These are phyloP conservation scores for Daldinia decipiens DNA, from an alignment of 495 filamentous ascomycete species.

Conservation along the genomic window DNA sequence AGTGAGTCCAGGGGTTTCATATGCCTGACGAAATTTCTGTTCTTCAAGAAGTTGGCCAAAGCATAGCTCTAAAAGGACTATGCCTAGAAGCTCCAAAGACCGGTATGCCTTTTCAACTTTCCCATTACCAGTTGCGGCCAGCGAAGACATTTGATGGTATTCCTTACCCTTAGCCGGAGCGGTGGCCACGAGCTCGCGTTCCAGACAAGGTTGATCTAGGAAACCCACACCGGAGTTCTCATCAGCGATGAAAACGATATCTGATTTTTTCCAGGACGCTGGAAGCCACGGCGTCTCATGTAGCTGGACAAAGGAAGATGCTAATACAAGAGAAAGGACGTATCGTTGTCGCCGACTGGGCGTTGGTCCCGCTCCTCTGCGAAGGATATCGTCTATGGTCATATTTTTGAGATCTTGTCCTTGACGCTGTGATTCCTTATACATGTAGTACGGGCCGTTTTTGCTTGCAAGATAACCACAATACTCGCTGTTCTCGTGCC, in stretches of 20 bases:
- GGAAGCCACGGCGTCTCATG: background rate
- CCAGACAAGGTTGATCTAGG: background rate
- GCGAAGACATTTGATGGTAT: background rate
- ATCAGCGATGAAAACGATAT: background rate
- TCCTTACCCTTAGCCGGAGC: background rate
- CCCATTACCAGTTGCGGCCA: background rate
- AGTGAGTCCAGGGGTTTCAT: background rate
- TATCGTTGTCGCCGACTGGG: background rate
- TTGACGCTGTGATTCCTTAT: background rate
- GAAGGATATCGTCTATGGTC: background rate
- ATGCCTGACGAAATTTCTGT: background rate
- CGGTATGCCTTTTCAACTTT: background rate
- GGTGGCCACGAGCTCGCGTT: background rate
- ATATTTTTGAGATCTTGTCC: background rate
- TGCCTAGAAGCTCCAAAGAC: background rate
- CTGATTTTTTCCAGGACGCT: background rate
- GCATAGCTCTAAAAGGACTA: background rate
- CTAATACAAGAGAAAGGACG: too few relatives aligned
- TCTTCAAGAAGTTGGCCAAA: background rate
- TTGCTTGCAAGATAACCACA: background rate
- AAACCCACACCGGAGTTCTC: background rate
- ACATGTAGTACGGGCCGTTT: background rate
- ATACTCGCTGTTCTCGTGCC: background rate
- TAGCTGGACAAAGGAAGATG: background rate
- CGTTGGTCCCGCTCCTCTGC: background rate